These are phyloP conservation scores for Candida boidinii DNA, from an alignment of 805 yeast species.

Conservation along the genomic window DNA sequence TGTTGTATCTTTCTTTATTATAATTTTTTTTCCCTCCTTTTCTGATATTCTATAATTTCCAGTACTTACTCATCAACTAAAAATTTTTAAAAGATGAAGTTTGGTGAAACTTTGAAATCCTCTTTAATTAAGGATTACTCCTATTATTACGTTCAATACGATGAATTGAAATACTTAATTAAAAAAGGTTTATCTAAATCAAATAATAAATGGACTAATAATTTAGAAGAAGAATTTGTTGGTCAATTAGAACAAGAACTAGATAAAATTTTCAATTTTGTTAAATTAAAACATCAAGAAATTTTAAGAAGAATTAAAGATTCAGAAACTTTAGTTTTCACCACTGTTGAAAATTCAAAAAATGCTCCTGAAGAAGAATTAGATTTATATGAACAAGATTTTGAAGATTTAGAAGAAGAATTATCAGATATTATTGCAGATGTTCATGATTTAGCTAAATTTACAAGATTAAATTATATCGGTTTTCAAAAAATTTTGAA, in stretches of 20 bases:
- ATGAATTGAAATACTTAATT: constrained; percentile 77
- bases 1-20: not conserved
- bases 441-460: constrained; percentile 94
- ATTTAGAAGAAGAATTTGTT: constrained; percentile 76
- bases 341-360: constrained; percentile 37
- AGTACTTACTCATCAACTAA: not conserved
- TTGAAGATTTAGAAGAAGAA: constrained; percentile 67
- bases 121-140: constrained; percentile 86
- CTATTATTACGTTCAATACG: constrained; percentile 86
- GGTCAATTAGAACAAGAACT: constrained; percentile 69
- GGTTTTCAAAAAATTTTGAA: constrained; percentile 96
- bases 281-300: constrained; percentile 81
- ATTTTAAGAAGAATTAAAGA: constrained; percentile 79
- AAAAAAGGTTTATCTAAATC: constrained; percentile 53
- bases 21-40: not conserved
- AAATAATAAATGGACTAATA: constrained; percentile 63
- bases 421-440: constrained; percentile 87
- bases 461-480: constrained; percentile 86
- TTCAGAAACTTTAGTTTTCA: constrained; percentile 62
- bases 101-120: constrained; percentile 87
- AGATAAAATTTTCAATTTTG: constrained; percentile 89
- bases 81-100: constrained; percentile 64
- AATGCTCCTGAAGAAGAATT: constrained; percentile 28
- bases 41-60: not conserved
- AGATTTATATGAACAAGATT: constrained; percentile 48